Base-by-base conservation (phyloP, 306 rosid genomes). In the Fragaria ananassa region DNA sequence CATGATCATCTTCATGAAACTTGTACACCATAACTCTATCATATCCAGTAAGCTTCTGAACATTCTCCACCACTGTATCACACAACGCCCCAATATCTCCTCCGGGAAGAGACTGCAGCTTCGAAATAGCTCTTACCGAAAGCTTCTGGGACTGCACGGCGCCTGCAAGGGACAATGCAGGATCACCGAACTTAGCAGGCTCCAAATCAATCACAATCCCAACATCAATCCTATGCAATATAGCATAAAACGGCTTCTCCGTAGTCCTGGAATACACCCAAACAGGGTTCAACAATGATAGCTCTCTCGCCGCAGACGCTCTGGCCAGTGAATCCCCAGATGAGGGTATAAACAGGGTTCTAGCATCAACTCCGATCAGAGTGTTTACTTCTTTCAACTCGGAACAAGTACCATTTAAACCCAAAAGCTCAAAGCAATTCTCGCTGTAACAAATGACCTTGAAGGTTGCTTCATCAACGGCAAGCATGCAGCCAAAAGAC, bases 21-120 rank as follows among this genome's bases (percentile, higher is more conserved):
- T 79, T 91, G 61, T 91, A 93, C n/a, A 89, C 91, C 97, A 93
- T 91, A 54, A 91, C 97, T 76, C 98, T 87, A 13, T 91, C 97
- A 79, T 91, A 93, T 19, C 97, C 96, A 3, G 98, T 91, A 35
- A 91, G 91, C 83, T 89, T 88, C 64, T 87, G 93, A 54, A 93
- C 92, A 73, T 87, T 89, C 51, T 91, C 96, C 67, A 89, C 93
- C 61, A 93, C 92, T 0, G 83, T 80, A 51, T 93, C 98, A 63
- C 92, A 93, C 72, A 93, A 60, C 12, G 80, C 69, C 13, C 88
- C 87, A 70, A 87, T 85, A 67, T 93, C 92, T 76, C 88, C 98
- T 42, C 89, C 88, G 7, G 93, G 93, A 61, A 89, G 90, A 45
- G 98, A 79, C 74, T 91, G 96, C 74, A 91, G 83, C 89, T 90